Evolutionary conservation across 2,329 filamentous ascomycete genomes (phyloP).

Genomic region (Penicillium sp.): DNA sequence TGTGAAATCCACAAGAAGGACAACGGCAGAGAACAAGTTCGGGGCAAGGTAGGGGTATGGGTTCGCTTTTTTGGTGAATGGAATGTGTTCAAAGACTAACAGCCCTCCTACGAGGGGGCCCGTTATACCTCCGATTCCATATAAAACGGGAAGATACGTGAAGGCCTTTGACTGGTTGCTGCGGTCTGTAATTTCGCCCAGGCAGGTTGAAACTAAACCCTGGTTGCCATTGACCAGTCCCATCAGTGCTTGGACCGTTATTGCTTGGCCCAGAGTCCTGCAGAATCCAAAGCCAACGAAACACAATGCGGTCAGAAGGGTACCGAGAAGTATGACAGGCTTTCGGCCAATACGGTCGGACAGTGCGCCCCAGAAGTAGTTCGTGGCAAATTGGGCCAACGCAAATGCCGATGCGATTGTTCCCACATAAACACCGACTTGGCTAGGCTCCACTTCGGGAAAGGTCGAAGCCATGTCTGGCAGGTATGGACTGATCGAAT

Average conservation of each 20-base stretch:
- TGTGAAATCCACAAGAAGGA: constrained; percentile 71
- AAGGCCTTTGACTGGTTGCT: constrained; percentile 94
- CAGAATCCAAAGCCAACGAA: constrained; percentile 89
- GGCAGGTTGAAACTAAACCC: constrained; percentile 85
- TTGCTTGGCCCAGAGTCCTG: constrained; percentile 75
- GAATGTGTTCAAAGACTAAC: constrained; percentile 66
- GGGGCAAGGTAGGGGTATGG: constrained; percentile 81
- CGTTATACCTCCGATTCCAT: constrained; percentile 89
- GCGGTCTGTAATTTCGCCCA: constrained; percentile 92
- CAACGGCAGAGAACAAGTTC: constrained; percentile 72
- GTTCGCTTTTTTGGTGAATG: constrained; percentile 54
- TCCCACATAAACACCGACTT: constrained; percentile 86
- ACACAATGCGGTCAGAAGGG: constrained; percentile 75
- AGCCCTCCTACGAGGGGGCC: constrained; percentile 89
- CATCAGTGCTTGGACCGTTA: constrained; percentile 85
- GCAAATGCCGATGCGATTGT: constrained; percentile 89
- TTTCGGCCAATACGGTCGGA: constrained; percentile 79
- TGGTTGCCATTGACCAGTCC: constrained; percentile 93
- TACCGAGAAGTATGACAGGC: constrained; percentile 78
- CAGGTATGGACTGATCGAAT: constrained; percentile 93
- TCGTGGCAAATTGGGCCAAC: constrained; percentile 86
- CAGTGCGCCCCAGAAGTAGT: constrained; percentile 86
- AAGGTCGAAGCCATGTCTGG: constrained; percentile 89
- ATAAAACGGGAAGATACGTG: constrained; percentile 93
- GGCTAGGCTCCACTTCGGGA: constrained; percentile 68